Conservation (phyloP, 106 monocot species). For the Vanilla planifolia region DNA sequence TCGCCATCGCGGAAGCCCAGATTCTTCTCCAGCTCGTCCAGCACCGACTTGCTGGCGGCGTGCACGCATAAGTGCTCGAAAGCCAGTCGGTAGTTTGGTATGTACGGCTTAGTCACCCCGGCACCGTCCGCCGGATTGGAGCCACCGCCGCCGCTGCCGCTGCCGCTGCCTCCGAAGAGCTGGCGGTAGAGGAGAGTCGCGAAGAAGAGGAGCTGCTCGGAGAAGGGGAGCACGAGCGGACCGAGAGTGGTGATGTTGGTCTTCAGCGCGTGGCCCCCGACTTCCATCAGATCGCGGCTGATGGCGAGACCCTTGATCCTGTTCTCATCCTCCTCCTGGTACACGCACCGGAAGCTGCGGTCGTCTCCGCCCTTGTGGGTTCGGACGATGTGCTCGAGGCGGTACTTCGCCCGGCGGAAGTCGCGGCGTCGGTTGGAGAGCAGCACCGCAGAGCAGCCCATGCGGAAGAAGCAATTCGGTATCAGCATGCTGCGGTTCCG, state of each 20-base stretch:
- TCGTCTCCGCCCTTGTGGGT: constrained; percentile 76
- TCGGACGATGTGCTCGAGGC: constrained; percentile 67
- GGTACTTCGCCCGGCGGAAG: constrained; percentile 62
- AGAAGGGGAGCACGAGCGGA: constrained; percentile 58
- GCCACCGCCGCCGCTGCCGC: neutral
- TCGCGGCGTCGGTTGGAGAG: constrained; percentile 60
- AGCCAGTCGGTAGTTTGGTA: constrained; percentile 83
- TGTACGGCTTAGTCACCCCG: constrained; percentile 47
- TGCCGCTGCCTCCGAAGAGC: constrained; percentile 14
- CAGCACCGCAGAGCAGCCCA: constrained; percentile 62
- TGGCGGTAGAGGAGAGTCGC: constrained; percentile 37
- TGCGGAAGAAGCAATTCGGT: constrained; percentile 71
- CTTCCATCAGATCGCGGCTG: constrained; percentile 52
- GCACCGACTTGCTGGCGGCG: constrained; percentile 72
- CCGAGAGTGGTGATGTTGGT: constrained; percentile 67
- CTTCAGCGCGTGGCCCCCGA: constrained; percentile 52
- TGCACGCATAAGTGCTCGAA: constrained; percentile 98
- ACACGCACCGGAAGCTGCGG: constrained; percentile 62
- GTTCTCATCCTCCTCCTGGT: constrained; percentile 58
- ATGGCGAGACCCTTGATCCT: constrained; percentile 44
- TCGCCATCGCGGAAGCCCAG: constrained; percentile 41
- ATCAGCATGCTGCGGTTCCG: constrained; percentile 65
- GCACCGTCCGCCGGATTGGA: neutral
- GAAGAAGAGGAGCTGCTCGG: constrained; percentile 65
- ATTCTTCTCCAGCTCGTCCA: constrained; percentile 76